Evolutionary conservation across 208 protist species (phyloP).

Genomic region (Porcisia hertigi): DNA sequence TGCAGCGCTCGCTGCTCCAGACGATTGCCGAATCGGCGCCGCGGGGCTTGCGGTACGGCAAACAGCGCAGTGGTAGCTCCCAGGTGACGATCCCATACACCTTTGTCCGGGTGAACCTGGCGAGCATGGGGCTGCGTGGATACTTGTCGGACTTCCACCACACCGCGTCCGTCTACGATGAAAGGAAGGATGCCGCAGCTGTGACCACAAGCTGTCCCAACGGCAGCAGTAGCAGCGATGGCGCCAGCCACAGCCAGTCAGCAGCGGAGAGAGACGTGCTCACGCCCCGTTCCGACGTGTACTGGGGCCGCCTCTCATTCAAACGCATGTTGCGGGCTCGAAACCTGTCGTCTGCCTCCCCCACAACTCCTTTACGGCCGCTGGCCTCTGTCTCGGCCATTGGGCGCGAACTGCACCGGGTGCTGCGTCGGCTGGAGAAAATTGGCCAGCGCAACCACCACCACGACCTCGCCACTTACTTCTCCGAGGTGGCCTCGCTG

Average conservation of each 20-base stretch:
- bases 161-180: constrained; percentile 11
- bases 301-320: constrained; percentile 31
- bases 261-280: not conserved
- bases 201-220: not conserved
- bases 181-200: not conserved
- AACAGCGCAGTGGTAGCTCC: constrained; percentile 11
- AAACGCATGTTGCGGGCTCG: constrained; percentile 21
- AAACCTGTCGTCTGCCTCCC: constrained; percentile 3
- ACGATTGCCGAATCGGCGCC: constrained; percentile 20
- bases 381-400: constrained; percentile 5
- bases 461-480: constrained; percentile 49
- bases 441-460: constrained; percentile 32
- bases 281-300: constrained; percentile 22
- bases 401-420: constrained; percentile 16
- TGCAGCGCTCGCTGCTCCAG: constrained; percentile 24
- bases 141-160: constrained; percentile 34
- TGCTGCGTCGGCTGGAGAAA: constrained; percentile 32
- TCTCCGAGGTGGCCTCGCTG: constrained; percentile 32
- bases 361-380: constrained; percentile 2
- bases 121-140: constrained; percentile 21
- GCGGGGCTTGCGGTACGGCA: constrained; percentile 26
- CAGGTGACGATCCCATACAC: constrained; percentile 18
- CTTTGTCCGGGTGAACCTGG: constrained; percentile 23
- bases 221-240: not conserved
- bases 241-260: not conserved